Conservation (phyloP, 768 basidiomycete genomes). For the Trametes punicea region DNA sequence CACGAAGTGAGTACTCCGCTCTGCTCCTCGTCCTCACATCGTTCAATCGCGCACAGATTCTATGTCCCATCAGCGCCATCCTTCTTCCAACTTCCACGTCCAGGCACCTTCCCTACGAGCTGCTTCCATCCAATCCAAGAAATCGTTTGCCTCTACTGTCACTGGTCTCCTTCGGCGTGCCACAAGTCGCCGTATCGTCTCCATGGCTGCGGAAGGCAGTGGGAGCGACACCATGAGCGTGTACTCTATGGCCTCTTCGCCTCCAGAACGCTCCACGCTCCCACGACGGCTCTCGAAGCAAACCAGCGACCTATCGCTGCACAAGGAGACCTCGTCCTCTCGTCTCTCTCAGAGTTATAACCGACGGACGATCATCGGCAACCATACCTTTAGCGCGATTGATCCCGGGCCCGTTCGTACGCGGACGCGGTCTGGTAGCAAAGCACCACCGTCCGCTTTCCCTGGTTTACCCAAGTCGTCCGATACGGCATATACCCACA, state of each 20-base stretch:
- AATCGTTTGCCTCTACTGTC: slow-evolving; percentile 33
- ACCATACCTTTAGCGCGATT: slow-evolving; percentile 14
- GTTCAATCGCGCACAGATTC: slow-evolving; percentile 14
- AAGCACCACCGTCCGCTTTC: slow-evolving; percentile 35
- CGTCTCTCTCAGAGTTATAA: slow-evolving; percentile 27
- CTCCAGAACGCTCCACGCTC: slow-evolving; percentile 21
- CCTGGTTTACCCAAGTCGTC: slow-evolving; percentile 16
- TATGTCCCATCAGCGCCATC: slow-evolving; percentile 19
- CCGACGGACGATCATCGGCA: slow-evolving; percentile 10
- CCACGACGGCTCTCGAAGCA: slow-evolving; percentile 42
- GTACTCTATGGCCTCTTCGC: slow-evolving; percentile 26
- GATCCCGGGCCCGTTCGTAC: slow-evolving; percentile 19
- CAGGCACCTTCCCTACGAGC: slow-evolving; percentile 28
- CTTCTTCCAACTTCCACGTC: slow-evolving; percentile 25
- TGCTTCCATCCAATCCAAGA: slow-evolving; percentile 30
- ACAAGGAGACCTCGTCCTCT: slow-evolving; percentile 41
- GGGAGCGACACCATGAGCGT: slow-evolving; percentile 30
- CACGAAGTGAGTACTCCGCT: slow-evolving; percentile 17
- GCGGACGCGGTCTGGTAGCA: slow-evolving; percentile 26
- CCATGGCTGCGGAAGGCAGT: slow-evolving; percentile 20
- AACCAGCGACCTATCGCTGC: slow-evolving; percentile 47
- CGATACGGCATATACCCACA: slow-evolving; percentile 22
- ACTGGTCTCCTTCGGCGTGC: slow-evolving; percentile 35
- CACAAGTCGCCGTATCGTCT: slow-evolving; percentile 29
- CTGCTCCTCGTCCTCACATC: slow-evolving; percentile 1